phyloP scores from a whole-genome alignment of 257 asterid species.

The Apocynum venetum region DNA sequence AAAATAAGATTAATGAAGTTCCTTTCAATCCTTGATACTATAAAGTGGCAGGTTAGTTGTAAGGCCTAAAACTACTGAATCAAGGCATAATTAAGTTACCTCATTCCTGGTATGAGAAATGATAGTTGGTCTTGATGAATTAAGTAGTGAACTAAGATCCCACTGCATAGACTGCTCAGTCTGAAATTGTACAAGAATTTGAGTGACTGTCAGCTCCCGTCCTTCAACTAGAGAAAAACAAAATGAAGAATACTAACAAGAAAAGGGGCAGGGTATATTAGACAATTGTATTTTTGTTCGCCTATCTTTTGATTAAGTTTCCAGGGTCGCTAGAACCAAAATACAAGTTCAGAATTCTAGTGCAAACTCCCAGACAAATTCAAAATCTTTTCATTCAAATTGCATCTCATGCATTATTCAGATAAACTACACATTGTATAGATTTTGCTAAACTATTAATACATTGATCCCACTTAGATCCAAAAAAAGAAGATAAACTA shows the following conservation, averaged over 20 bases:
- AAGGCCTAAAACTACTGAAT: slow-evolving; percentile 5
- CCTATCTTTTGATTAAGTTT: neutral
- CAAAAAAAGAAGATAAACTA: neutral
- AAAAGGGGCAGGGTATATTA: neutral
- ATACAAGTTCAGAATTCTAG: neutral
- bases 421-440: neutral
- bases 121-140: slow-evolving; percentile 53
- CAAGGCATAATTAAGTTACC: slow-evolving; percentile 35
- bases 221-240: neutral
- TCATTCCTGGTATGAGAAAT: slow-evolving; percentile 70
- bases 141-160: slow-evolving; percentile 66
- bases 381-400: neutral
- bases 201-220: neutral
- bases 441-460: too few species aligned
- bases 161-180: slow-evolving; percentile 48
- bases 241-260: neutral
- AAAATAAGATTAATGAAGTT: neutral
- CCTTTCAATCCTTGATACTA: neutral
- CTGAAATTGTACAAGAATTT: slow-evolving; percentile 28
- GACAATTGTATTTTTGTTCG: neutral
- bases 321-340: neutral
- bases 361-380: neutral
- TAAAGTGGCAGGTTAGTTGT: neutral
- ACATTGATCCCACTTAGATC: too few species aligned
- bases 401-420: neutral